Base-by-base conservation (phyloP, 1,284 basidiomycete genomes). In the Heterobasidion parviporum region DNA sequence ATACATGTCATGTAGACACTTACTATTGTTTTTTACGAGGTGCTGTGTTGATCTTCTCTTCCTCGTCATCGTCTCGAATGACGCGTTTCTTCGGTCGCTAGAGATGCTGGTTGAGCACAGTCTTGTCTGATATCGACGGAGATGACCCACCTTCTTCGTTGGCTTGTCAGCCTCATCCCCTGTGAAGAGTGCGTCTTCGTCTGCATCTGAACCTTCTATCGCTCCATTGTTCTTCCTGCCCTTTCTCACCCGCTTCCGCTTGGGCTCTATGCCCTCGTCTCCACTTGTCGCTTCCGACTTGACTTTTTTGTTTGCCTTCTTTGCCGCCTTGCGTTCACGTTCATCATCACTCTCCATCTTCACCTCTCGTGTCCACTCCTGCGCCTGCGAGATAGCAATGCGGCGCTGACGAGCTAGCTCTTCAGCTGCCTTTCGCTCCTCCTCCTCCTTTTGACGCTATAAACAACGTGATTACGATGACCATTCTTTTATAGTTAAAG, bases 311-410 rank as follows among this genome's bases (percentile, higher is more conserved):
- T 75, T 76, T 0, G 67, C 59, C 36, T 70, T 68, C 63, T 85
- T 86, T 66, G 83, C 82, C 26, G 75, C 73, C 59, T 81, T 83
- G 56, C 79, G 77, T 67, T 89, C 84, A 52, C 78, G 77, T 62
- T 92, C 90, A 57, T 91, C 88, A 53, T 90, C 87, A 62, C 82
- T 87, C 61, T 87, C 84, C 67, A 82, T 77, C 60, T 77, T 76
- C 14, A 82, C 76, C 59, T 85, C 83, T 49, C 78, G 70, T 38
- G 83, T 84, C 89, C 87, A 91, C 67, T 84, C 80, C 64, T 82
- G 75, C 1, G 87, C 89, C 67, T 93, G 83, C 66, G 91, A 91
- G n/a, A 87, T 75, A 32, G 88, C 89, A 53, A 79, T 67, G 44
- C 83, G 78, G 9, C 92, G 82, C 62, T 82, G 78, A 56, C 84